A percentile compares a stretch with the other conserved stretches of the same genome.
Evolutionary conservation across 2,329 filamentous ascomycete species (phyloP).

Genomic region (Bipolaris bicolor): DNA sequence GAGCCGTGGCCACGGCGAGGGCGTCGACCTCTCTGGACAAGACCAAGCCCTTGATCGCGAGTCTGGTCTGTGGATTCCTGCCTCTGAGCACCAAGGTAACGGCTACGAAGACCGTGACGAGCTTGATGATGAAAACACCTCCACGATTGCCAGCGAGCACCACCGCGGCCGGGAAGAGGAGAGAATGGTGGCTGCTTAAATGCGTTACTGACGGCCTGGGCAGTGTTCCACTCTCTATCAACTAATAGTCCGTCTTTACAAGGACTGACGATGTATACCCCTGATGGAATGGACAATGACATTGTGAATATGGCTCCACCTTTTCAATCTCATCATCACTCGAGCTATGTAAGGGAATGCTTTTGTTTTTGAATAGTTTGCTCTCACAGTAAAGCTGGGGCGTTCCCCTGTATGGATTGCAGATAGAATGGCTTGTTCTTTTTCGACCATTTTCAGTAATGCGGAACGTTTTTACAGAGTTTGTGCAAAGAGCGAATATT

Average conservation of each 20-base stretch:
- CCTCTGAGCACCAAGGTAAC: slow-evolving; percentile 68
- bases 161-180: slow-evolving; percentile 57
- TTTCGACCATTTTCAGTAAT: slow-evolving; percentile 19
- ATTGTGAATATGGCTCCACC: slow-evolving; percentile 12
- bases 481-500: slow-evolving; percentile 10
- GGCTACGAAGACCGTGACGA: slow-evolving; percentile 71
- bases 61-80: slow-evolving; percentile 80
- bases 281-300: slow-evolving; percentile 31
- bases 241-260: slow-evolving; percentile 32
- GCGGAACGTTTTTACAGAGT: slow-evolving; percentile 6
- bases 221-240: slow-evolving; percentile 29
- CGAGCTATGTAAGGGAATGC: slow-evolving; percentile 17
- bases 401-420: slow-evolving; percentile 10
- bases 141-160: slow-evolving; percentile 49
- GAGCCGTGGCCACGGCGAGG: slow-evolving; percentile 70
- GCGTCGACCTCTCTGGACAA: slow-evolving; percentile 81
- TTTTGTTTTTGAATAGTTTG: slow-evolving; percentile 1
- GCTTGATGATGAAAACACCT: slow-evolving; percentile 59
- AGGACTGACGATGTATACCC: slow-evolving; percentile 44
- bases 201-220: slow-evolving; percentile 24
- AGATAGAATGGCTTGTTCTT: slow-evolving; percentile 9
- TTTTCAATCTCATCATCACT: slow-evolving; percentile 10
- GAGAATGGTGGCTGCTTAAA: slow-evolving; percentile 45
- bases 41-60: slow-evolving; percentile 80
- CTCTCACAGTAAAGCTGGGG: slow-evolving; percentile 1